Conservation (phyloP, 371 early-diverging fungal genomes). For the Amoeboaphelidium protococcarum region DNA sequence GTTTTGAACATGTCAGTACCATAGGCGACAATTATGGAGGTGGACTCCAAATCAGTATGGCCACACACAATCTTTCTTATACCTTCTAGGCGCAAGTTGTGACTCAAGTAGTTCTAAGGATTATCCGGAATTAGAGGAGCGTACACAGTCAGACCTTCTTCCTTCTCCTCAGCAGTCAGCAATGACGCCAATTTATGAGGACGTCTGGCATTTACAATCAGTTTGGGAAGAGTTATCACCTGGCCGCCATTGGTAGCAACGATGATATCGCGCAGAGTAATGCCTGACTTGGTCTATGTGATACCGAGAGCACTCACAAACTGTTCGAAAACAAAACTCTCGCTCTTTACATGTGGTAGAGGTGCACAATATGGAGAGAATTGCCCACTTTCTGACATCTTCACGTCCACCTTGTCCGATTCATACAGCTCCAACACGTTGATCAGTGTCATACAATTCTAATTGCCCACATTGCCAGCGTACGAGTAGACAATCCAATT, state of each 20-base stretch:
- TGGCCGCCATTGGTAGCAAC: constrained; percentile 13
- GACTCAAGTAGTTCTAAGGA: constrained; percentile 37
- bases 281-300: background rate
- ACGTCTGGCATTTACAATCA: constrained; percentile 60
- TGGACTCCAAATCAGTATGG: constrained; percentile 68
- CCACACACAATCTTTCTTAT: constrained; percentile 26
- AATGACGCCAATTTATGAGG: constrained; percentile 28
- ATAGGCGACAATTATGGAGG: constrained; percentile 53
- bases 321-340: background rate
- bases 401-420: background rate
- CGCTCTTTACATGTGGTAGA: background rate
- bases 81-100: constrained; percentile 15
- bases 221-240: constrained; percentile 41
- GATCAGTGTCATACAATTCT: background rate
- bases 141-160: constrained; percentile 57
- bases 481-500: constrained; percentile 51
- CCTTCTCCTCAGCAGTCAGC: constrained; percentile 23
- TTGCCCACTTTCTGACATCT: background rate
- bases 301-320: background rate
- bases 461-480: background rate
- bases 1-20: constrained; percentile 71
- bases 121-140: constrained; percentile 35
- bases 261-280: background rate
- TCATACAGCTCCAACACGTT: background rate
- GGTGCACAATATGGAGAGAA: background rate